phyloP scores from a whole-genome alignment of 345 rosid species.

The Salix arbutifolia region DNA sequence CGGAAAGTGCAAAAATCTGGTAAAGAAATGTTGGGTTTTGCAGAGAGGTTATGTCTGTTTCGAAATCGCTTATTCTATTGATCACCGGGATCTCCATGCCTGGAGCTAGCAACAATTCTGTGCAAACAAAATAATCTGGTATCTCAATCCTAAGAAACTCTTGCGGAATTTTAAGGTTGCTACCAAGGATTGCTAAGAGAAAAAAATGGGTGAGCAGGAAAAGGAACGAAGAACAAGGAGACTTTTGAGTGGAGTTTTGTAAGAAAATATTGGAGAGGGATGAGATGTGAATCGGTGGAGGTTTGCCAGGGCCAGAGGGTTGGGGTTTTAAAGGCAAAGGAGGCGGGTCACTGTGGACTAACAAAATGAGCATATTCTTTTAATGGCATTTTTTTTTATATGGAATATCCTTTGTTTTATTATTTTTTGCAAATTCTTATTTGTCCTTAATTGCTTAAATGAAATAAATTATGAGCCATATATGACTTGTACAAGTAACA shows the following conservation, averaged over 20 bases:
- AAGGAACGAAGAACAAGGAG: background rate
- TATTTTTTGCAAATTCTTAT: no score
- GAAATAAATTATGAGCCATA: no score
- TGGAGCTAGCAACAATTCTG: background rate
- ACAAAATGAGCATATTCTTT: background rate
- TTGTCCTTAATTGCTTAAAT: no score
- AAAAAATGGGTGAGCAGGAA: background rate
- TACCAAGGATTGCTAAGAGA: background rate
- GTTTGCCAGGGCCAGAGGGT: background rate
- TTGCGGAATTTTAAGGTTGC: background rate
- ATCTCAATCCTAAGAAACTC: background rate
- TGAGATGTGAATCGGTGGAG: background rate
- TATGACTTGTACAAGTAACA: no score
- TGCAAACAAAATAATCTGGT: background rate
- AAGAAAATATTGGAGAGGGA: background rate
- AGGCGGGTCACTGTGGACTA: background rate
- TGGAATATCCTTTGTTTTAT: background rate
- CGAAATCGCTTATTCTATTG: conserved; percentile 55
- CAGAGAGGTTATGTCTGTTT: conserved; percentile 38
- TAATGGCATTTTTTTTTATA: background rate
- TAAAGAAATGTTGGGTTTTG: conserved; percentile 33
- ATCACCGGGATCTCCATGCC: conserved; percentile 65
- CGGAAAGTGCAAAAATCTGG: conserved; percentile 31
- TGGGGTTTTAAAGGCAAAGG: conserved; percentile 24
- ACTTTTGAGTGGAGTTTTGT: background rate